These are phyloP conservation scores for Phytophthora ohioensis DNA, from an alignment of 352 stramenopile species.

Conservation along the genomic window DNA sequence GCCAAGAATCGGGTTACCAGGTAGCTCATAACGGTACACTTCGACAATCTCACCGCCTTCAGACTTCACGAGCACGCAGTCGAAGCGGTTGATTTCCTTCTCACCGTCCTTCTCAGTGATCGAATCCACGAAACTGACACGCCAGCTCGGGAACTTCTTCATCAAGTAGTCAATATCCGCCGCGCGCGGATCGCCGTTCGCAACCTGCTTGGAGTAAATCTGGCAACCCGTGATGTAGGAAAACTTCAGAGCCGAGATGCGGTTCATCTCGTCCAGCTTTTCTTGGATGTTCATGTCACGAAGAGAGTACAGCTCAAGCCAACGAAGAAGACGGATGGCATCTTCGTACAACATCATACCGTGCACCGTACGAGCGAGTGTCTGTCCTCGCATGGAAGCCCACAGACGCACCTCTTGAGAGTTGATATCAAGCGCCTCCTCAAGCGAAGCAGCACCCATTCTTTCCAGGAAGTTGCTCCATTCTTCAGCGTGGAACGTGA, in stretches of 20 bases:
- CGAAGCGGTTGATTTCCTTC: conserved; percentile 53
- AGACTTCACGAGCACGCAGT: conserved; percentile 85
- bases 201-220: conserved; percentile 86
- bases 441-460: conserved; percentile 70
- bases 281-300: conserved; percentile 65
- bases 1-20: conserved; percentile 89
- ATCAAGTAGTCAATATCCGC: conserved; percentile 92
- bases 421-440: conserved; percentile 74
- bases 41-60: conserved; percentile 86
- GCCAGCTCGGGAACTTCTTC: conserved; percentile 90
- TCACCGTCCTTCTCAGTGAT: conserved; percentile 56
- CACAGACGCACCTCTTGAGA: conserved; percentile 84
- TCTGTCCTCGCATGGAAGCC: conserved; percentile 88
- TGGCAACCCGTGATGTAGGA: conserved; percentile 91
- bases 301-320: conserved; percentile 83
- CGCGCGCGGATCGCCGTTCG: conserved; percentile 76
- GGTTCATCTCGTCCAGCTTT: conserved; percentile 86
- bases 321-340: conserved; percentile 83
- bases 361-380: conserved; percentile 85
- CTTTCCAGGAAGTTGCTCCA: conserved; percentile 91
- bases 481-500: conserved; percentile 89
- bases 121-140: conserved; percentile 89
- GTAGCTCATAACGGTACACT: conserved; percentile 89
- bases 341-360: conserved; percentile 93
- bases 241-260: conserved; percentile 89